phyloP scores from a whole-genome alignment of 495 filamentous ascomycete genomes.

The Talaromyces wortmannii region DNA sequence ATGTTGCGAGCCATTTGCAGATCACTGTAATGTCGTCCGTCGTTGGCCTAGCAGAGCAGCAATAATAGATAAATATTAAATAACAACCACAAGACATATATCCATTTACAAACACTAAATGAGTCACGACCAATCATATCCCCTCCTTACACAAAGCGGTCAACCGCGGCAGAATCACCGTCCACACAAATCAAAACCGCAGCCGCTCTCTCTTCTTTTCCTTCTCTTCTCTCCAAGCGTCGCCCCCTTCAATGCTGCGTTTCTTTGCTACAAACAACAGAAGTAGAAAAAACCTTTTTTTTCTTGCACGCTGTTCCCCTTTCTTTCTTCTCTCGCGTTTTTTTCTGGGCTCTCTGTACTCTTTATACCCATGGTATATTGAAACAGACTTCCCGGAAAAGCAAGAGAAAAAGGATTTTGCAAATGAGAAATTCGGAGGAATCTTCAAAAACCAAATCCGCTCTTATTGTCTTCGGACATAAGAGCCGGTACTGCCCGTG shows the following conservation, averaged over 20 bases:
- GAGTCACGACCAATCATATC: neutral
- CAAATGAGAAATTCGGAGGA: conserved; percentile 99
- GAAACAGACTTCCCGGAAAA: neutral
- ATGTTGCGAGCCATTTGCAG: no score
- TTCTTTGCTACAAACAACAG: conserved; percentile 95
- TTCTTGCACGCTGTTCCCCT: conserved; percentile 15
- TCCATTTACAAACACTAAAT: no score
- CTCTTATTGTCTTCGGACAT: conserved; percentile 21
- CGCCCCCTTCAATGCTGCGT: conserved; percentile 97
- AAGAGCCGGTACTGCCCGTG: conserved; percentile 61
- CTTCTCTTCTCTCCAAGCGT: conserved; percentile 52
- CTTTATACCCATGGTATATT: neutral
- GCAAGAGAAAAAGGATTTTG: conserved; percentile 30
- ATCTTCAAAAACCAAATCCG: conserved; percentile 67
- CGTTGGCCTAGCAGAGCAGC: neutral
- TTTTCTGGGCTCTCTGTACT: neutral
- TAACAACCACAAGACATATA: neutral
- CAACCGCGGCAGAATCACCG: neutral
- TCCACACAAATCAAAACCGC: neutral
- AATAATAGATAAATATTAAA: neutral
- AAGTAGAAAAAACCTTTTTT: conserved; percentile 4
- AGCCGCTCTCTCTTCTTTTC: neutral
- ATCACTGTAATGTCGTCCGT: neutral
- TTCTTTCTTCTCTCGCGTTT: conserved; percentile 5
- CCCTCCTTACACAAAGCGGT: neutral